A percentile compares a stretch with the other conserved stretches of the same genome.
These are phyloP conservation scores for Fusarium chaquense DNA, from an alignment of 2,329 filamentous ascomycete genomes.

Conservation along the genomic window DNA sequence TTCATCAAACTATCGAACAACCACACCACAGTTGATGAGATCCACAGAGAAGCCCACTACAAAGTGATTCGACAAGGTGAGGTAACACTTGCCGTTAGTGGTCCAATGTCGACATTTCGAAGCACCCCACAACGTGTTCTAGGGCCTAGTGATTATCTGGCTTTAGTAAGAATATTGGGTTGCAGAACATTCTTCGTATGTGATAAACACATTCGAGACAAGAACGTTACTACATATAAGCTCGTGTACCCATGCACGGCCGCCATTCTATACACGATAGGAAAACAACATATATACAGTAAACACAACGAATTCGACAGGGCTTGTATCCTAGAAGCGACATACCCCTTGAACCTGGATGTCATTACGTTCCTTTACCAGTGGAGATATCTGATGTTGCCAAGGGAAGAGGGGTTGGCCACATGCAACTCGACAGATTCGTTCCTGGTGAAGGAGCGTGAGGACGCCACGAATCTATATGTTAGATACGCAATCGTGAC, in stretches of 20 bases:
- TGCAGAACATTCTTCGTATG: conserved; percentile 12
- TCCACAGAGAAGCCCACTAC: not conserved
- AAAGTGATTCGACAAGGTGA: not conserved
- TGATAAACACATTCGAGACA: not conserved
- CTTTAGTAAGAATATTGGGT: conserved; percentile 3
- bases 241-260: conserved; percentile 12
- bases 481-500: not conserved
- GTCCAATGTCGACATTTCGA: conserved; percentile 4
- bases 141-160: not conserved
- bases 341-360: not conserved
- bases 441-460: not conserved
- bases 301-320: conserved; percentile 8
- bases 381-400: conserved; percentile 8
- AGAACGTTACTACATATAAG: not conserved
- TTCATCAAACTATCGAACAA: not conserved
- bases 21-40: not conserved
- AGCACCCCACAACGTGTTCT: not conserved
- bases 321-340: not conserved
- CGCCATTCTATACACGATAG: not conserved
- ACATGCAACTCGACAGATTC: not conserved
- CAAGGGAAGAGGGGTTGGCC: not conserved
- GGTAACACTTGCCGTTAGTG: conserved; percentile 8
- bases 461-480: not conserved
- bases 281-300: not conserved
- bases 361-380: conserved; percentile 16